phyloP scores from a whole-genome alignment of 2,329 filamentous ascomycete genomes.

The Decorospora gaudefroyi region DNA sequence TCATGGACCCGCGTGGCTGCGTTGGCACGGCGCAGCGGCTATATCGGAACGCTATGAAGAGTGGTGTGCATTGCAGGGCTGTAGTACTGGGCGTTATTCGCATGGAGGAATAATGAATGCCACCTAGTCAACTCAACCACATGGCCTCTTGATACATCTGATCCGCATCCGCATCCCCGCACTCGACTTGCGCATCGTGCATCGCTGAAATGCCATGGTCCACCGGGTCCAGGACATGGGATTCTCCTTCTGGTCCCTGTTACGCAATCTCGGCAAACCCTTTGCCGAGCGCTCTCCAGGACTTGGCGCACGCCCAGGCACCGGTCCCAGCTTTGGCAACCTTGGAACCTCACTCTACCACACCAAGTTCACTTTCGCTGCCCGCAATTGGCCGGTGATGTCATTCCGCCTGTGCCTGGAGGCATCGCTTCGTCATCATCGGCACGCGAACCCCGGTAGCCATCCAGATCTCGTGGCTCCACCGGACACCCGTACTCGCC shows the following conservation, averaged over 20 bases:
- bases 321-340: background rate
- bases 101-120: no score
- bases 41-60: slow-evolving; percentile 7
- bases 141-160: no score
- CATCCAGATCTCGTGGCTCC: slow-evolving; percentile 4
- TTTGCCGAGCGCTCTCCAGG: no score
- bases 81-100: no score
- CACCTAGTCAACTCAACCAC: no score
- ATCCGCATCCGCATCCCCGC: no score
- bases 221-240: slow-evolving; percentile 1
- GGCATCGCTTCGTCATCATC: slow-evolving; percentile 4
- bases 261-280: slow-evolving; percentile 4
- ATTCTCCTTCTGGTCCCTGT: slow-evolving; percentile 1
- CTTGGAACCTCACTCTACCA: no score
- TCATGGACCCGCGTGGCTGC: background rate
- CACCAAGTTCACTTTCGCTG: slow-evolving; percentile 3
- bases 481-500: background rate
- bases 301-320: slow-evolving; percentile 15
- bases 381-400: slow-evolving; percentile 3
- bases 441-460: background rate
- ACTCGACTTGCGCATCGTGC: no score
- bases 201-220: no score
- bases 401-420: slow-evolving; percentile 13
- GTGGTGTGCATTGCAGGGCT: background rate
- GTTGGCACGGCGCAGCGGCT: slow-evolving; percentile 4